Conservation (phyloP, 208 protist genomes). For the Trypanosoma lewisi region DNA sequence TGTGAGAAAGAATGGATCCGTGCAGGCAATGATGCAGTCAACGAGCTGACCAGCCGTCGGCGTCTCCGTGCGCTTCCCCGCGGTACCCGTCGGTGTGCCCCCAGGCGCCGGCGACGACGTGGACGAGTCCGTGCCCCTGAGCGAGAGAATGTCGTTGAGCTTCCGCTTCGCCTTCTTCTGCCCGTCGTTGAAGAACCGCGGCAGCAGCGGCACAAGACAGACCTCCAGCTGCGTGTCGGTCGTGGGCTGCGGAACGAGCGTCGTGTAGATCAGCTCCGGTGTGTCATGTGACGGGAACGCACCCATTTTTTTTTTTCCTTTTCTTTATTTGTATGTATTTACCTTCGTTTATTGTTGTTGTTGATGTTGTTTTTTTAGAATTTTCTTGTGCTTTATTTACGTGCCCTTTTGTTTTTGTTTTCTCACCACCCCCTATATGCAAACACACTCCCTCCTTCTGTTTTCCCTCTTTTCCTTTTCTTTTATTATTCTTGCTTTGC, state of each 20-base stretch:
- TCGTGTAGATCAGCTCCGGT: constrained; percentile 74
- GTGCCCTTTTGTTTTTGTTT: neutral
- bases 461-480: too few relatives aligned
- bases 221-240: constrained; percentile 50
- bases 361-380: constrained; percentile 3
- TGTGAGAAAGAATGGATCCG: constrained; percentile 22
- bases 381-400: neutral
- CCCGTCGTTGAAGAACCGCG: constrained; percentile 84
- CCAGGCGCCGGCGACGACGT: neutral
- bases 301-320: constrained; percentile 49
- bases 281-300: constrained; percentile 86
- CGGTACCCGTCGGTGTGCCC: neutral
- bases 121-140: neutral
- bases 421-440: too few relatives aligned
- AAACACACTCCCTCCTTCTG: too few relatives aligned
- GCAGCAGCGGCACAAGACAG: constrained; percentile 74
- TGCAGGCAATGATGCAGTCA: constrained; percentile 26
- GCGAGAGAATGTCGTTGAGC: constrained; percentile 23
- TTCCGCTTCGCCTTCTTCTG: constrained; percentile 42
- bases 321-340: neutral
- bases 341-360: neutral
- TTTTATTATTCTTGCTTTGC: too few relatives aligned
- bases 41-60: constrained; percentile 2
- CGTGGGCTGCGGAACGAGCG: constrained; percentile 53
- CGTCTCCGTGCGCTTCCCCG: constrained; percentile 11